Conservation (phyloP, 1,284 basidiomycete species). For the Amylostereum areolatum region DNA sequence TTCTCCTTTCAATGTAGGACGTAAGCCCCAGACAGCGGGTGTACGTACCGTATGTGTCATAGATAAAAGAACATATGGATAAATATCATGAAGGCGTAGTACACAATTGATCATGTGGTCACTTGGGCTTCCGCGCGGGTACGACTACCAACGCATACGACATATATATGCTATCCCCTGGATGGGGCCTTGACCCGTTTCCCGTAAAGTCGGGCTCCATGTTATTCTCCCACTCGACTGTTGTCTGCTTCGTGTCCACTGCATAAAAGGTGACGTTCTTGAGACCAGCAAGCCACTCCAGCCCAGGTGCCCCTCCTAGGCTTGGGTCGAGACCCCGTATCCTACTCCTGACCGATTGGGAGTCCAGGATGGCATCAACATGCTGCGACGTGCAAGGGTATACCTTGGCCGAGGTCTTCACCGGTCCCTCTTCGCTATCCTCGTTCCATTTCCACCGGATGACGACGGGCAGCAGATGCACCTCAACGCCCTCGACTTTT, state of each 20-base stretch:
- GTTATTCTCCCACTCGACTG: slow-evolving; percentile 10
- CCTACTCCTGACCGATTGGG: background rate
- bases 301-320: background rate
- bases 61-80: too few relatives aligned
- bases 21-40: too few relatives aligned
- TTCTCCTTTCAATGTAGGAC: too few relatives aligned
- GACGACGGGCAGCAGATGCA: slow-evolving; percentile 23
- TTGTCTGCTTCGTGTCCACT: slow-evolving; percentile 10
- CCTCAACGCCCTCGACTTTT: slow-evolving; percentile 7
- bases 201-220: slow-evolving; percentile 18
- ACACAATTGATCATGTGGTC: too few relatives aligned
- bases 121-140: too few relatives aligned
- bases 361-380: slow-evolving; percentile 15
- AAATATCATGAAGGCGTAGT: too few relatives aligned
- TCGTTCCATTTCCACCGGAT: slow-evolving; percentile 7
- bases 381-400: slow-evolving; percentile 22
- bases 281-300: slow-evolving; percentile 9
- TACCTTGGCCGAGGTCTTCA: slow-evolving; percentile 10
- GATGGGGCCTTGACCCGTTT: slow-evolving; percentile 20
- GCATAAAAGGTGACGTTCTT: slow-evolving; percentile 21
- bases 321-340: slow-evolving; percentile 5
- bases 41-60: too few relatives aligned
- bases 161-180: slow-evolving; percentile 24
- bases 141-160: slow-evolving; percentile 20
- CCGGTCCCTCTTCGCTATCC: slow-evolving; percentile 1